A percentile compares a stretch with the other conserved stretches of the same genome.
phyloP scores from a whole-genome alignment of 768 basidiomycete species.

The Lactifluus hygrophoroides region DNA sequence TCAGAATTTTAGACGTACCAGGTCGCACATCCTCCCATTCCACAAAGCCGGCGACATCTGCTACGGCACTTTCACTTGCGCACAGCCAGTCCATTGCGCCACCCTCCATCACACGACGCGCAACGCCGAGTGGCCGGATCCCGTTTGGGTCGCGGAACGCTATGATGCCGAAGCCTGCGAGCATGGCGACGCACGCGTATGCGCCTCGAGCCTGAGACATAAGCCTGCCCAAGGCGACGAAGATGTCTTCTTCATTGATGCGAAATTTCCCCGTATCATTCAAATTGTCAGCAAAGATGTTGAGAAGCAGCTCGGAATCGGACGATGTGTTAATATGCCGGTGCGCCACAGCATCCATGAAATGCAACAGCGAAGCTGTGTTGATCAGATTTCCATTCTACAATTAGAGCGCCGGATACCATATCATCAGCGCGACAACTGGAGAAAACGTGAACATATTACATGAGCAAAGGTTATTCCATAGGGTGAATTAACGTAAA shows the following conservation, averaged over 20 bases:
- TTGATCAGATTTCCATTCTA: slow-evolving; percentile 99
- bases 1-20: slow-evolving; percentile 38
- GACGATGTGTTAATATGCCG: slow-evolving; percentile 98
- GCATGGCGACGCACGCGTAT: slow-evolving; percentile 98
- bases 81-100: slow-evolving; percentile 81
- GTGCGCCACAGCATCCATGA: slow-evolving; percentile 93
- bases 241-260: slow-evolving; percentile 99
- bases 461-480: slow-evolving; percentile 98
- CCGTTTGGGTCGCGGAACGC: slow-evolving; percentile 98
- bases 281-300: slow-evolving; percentile 95
- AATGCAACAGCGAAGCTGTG: slow-evolving; percentile 75
- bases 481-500: slow-evolving; percentile 99
- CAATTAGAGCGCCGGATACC: not conserved
- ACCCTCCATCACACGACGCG: slow-evolving; percentile 46
- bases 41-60: slow-evolving; percentile 83
- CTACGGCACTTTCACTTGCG: slow-evolving; percentile 93
- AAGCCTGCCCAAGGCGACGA: slow-evolving; percentile 83
- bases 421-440: not conserved
- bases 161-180: slow-evolving; percentile 96
- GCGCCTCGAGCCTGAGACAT: slow-evolving; percentile 87
- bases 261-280: slow-evolving; percentile 98
- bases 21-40: slow-evolving; percentile 94
- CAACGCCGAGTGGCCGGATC: slow-evolving; percentile 89
- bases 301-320: slow-evolving; percentile 94
- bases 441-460: slow-evolving; percentile 23